These are phyloP conservation scores for Sicyos edulis DNA, from an alignment of 306 rosid genomes.

Conservation along the genomic window DNA sequence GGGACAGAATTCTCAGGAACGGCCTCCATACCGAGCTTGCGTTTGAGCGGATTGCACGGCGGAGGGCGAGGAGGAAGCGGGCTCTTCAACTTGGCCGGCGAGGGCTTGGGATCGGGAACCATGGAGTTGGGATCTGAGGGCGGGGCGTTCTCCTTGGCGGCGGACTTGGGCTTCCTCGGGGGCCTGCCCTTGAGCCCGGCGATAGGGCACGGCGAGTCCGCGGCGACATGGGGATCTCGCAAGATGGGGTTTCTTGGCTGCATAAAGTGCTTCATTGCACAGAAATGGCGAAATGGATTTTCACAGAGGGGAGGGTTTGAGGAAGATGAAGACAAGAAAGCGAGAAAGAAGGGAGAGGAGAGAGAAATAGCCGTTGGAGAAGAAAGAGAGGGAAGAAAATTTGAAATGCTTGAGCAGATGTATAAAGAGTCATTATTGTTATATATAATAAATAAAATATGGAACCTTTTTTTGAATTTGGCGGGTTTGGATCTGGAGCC, in stretches of 20 bases:
- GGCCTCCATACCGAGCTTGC: constrained; percentile 63
- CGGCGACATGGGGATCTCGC: constrained; percentile 38
- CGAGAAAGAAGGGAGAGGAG: constrained; percentile 29
- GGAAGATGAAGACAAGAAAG: constrained; percentile 24
- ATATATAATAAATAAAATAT: background rate
- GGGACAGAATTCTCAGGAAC: constrained; percentile 40
- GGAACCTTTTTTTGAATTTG: constrained; percentile 13
- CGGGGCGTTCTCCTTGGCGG: constrained; percentile 71
- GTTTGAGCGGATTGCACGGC: constrained; percentile 76
- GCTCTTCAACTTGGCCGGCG: constrained; percentile 60
- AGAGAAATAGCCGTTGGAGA: constrained; percentile 39
- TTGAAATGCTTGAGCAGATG: constrained; percentile 38
- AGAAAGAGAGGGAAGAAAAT: constrained; percentile 23
- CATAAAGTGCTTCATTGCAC: constrained; percentile 64
- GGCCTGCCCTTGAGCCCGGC: constrained; percentile 36
- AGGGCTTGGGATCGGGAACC: constrained; percentile 39
- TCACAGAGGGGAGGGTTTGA: constrained; percentile 8
- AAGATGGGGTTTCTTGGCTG: constrained; percentile 55
- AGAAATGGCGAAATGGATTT: background rate
- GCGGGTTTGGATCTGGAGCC: constrained; percentile 31
- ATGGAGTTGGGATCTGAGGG: constrained; percentile 54
- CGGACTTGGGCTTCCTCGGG: constrained; percentile 49
- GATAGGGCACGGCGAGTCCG: constrained; percentile 49
- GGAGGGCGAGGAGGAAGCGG: constrained; percentile 97
- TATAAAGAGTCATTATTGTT: constrained; percentile 15